Evolutionary conservation across 2,329 filamentous ascomycete species (phyloP).

Genomic region (Exutisphaerella laricina): DNA sequence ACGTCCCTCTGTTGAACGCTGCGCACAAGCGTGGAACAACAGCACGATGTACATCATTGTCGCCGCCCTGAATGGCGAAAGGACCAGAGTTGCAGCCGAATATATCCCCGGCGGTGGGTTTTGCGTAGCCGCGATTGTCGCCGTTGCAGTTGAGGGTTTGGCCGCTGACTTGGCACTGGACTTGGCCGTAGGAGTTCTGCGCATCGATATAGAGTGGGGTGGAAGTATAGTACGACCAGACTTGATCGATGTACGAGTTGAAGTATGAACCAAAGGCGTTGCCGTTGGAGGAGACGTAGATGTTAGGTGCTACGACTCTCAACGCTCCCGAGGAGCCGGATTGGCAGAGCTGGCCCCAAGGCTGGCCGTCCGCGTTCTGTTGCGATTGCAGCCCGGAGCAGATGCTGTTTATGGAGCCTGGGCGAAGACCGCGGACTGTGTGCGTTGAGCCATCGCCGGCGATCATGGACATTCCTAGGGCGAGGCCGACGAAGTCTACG

Average conservation of each 20-base stretch:
- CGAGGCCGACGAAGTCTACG: constrained; percentile 36
- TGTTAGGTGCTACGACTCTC: constrained; percentile 39
- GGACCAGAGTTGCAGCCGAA: constrained; percentile 62
- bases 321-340: constrained; percentile 36
- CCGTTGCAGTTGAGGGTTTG: constrained; percentile 36
- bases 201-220: constrained; percentile 57
- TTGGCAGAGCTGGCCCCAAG: constrained; percentile 59
- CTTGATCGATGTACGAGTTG: constrained; percentile 46
- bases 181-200: constrained; percentile 52
- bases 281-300: constrained; percentile 40
- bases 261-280: constrained; percentile 48
- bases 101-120: constrained; percentile 58
- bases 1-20: constrained; percentile 67
- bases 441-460: constrained; percentile 43
- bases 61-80: constrained; percentile 44
- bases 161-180: constrained; percentile 42
- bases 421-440: constrained; percentile 54
- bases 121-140: constrained; percentile 45
- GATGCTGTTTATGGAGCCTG: constrained; percentile 52
- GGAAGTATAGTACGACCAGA: constrained; percentile 46
- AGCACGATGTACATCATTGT: constrained; percentile 45
- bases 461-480: constrained; percentile 50
- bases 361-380: constrained; percentile 48
- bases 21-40: constrained; percentile 70
- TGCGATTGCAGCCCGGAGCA: constrained; percentile 52